Percentiles rank a stretch among this genome's conserved stretches.
Evolutionary conservation across 108 stramenopile genomes (phyloP).

Genomic region (Skeletonema marinoi): DNA sequence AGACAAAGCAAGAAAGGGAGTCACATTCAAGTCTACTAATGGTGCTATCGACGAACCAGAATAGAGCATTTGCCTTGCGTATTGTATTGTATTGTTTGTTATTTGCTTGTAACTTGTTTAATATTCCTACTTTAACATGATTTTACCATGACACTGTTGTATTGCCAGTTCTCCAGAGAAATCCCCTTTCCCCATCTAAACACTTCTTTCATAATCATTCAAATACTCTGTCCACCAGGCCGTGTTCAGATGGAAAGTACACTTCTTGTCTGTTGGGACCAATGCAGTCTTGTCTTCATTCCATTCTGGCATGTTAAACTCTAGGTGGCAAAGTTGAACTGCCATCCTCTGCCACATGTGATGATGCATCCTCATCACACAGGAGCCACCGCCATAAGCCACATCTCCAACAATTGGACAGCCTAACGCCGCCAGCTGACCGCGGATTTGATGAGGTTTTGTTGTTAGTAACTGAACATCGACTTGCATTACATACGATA

Average conservation of each 20-base stretch:
- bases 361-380: conserved; percentile 36
- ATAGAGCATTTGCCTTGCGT: not conserved
- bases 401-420: conserved; percentile 57
- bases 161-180: not conserved
- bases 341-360: conserved; percentile 47
- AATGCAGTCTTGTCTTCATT: conserved; percentile 25
- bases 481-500: conserved; percentile 44
- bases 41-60: conserved; percentile 57
- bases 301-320: conserved; percentile 42
- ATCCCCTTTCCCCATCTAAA: not conserved
- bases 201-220: conserved; percentile 30
- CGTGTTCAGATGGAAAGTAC: conserved; percentile 20
- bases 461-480: conserved; percentile 47
- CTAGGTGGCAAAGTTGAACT: conserved; percentile 39
- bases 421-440: conserved; percentile 53
- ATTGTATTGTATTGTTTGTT: not conserved
- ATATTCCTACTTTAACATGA: not conserved
- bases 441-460: conserved; percentile 54
- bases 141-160: not conserved
- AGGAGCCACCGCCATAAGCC: conserved; percentile 41
- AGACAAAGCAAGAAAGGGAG: conserved; percentile 36
- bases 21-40: conserved; percentile 58
- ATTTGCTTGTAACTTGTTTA: not conserved
- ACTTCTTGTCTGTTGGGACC: conserved; percentile 25
- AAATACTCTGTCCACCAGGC: conserved; percentile 51